Base-by-base conservation (phyloP, 2,329 filamentous ascomycete genomes). In the Fusarium kyushuense region DNA sequence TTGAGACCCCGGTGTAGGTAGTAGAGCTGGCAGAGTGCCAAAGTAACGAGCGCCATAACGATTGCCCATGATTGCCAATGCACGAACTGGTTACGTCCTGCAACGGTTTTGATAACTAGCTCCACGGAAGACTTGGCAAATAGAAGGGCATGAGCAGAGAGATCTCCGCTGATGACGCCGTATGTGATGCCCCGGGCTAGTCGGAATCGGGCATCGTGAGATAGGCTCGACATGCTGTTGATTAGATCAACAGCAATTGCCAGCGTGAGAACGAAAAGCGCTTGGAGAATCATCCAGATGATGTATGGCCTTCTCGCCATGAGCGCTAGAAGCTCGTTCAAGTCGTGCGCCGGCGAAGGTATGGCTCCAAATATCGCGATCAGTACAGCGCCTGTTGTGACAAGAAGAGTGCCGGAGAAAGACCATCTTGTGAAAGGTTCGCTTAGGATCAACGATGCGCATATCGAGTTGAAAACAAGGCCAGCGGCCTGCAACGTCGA, bases 111-210 rank as follows among this genome's bases (percentile, higher is more conserved):
- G 58, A 99, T 93, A 52, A 99, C 85, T 38, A 99, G 85, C 81
- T 99, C 96, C 54, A 99, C 96, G 11, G 96, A 95, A 30, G 94
- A 97, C 80, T 99, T 99, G 66, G 96, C 96, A 69, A 99, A 89
- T 17, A 99, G 86, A 19, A 99, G 86, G 21, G 92, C 94, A 79
- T 99, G 96, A 2, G 96, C 96, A 2, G 96, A 98, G 4, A 99
- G 82, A 53, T 97, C 94, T 66, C 96, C 96, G 76, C 94, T 94
- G 73, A 97, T 90, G 76, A 91, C 89, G 35, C 95, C 96, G 78
- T 96, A 99, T 65, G 90, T 88, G 78, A 98, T 89, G 40, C 96
- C 96, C 33, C 93, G 89, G 45, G 91, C 82, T 17, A 97, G 86
- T 47, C 92, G 91, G 72, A 94, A 87, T 27, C 89, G 88, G 16